Evolutionary conservation across 805 yeast species (phyloP), one percentile per base, ranked within the genome.

Genomic region (Saccharomycopsis sp.): DNA sequence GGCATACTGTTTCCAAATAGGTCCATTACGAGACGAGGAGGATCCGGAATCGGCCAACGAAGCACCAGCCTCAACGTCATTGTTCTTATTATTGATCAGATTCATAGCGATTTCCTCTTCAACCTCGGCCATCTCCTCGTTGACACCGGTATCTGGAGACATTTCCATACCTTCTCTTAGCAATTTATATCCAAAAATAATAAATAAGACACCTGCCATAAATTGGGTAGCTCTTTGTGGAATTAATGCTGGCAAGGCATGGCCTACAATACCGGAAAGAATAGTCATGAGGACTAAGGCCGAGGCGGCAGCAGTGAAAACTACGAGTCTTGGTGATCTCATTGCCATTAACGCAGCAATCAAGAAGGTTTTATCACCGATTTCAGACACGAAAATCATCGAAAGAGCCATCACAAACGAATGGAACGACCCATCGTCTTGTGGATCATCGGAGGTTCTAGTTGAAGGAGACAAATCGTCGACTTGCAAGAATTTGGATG

Each of bases 271-370:
- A 62, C 97, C 98, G 3, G 96, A 89, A 60, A 94, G 78, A 8
- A 94, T 76, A 1, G 99, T 91, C 99, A 94, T 94, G 57, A 94
- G 71, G 2, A 83, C 89, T 66, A 94, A 78, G 1, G 98, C 90
- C 14, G 87, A 70, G 64, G 90, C 89, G 2, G 97, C 94, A 15
- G 97, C 85, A 7, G 89, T 77, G 70, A 94, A 93, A n/a, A 94
- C 98, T 53, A 89, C 78, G 67, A 80, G 66, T 66, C 96, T 80
- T 19, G 92, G 82, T 72, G 91, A 86, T 69, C 89, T 88, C 98
- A 94, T 94, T 34, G 98, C 97, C 97, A 94, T 92, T 64, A 94
- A 78, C 1, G 97, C 98, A 41, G 99, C 97, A 66, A 94, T 90
- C 64, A 94, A 79, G 69, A 94, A 94, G 0, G 99, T 94, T 75